Conservation (phyloP, 2,329 filamentous ascomycete species). For the Aaosphaeria pasadenensis region DNA sequence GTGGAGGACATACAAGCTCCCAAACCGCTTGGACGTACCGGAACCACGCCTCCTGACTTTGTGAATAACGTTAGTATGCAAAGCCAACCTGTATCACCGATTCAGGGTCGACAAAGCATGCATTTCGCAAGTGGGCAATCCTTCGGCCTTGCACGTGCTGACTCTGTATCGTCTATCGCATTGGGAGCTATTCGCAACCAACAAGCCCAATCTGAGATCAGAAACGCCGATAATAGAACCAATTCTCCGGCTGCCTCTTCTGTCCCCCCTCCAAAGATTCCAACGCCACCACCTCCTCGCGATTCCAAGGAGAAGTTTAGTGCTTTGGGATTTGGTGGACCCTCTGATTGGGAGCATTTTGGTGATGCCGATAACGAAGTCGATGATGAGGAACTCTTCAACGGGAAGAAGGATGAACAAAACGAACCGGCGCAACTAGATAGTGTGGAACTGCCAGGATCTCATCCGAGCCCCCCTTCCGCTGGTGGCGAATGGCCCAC, state of each 20-base stretch:
- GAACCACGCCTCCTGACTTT: conserved; percentile 21
- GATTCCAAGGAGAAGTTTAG: conserved; percentile 29
- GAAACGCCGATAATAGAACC: conserved; percentile 10
- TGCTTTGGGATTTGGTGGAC: conserved; percentile 31
- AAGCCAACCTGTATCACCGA: conserved; percentile 32
- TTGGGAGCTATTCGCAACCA: conserved; percentile 25
- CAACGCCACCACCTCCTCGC: conserved; percentile 9
- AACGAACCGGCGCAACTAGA: conserved; percentile 15
- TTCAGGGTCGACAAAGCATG: conserved; percentile 24
- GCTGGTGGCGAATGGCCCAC: conserved; percentile 29
- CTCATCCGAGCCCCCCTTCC: conserved; percentile 21
- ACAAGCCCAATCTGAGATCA: conserved; percentile 1
- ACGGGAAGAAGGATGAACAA: conserved; percentile 20
- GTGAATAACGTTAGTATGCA: conserved; percentile 23
- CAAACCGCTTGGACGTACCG: conserved; percentile 22
- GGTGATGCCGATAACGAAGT: conserved; percentile 29
- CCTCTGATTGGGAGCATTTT: conserved; percentile 39
- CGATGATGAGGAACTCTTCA: conserved; percentile 34
- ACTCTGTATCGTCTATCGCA: conserved; percentile 31
- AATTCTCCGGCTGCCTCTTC: conserved; percentile 19
- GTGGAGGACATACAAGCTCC: conserved; percentile 24
- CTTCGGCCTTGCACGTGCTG: conserved; percentile 17
- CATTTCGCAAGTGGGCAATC: conserved; percentile 16
- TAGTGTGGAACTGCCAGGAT: conserved; percentile 28
- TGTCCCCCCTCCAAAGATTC: conserved; percentile 12